These are phyloP conservation scores for Claviceps maximensis DNA, from an alignment of 2,329 filamentous ascomycete species.

Conservation along the genomic window DNA sequence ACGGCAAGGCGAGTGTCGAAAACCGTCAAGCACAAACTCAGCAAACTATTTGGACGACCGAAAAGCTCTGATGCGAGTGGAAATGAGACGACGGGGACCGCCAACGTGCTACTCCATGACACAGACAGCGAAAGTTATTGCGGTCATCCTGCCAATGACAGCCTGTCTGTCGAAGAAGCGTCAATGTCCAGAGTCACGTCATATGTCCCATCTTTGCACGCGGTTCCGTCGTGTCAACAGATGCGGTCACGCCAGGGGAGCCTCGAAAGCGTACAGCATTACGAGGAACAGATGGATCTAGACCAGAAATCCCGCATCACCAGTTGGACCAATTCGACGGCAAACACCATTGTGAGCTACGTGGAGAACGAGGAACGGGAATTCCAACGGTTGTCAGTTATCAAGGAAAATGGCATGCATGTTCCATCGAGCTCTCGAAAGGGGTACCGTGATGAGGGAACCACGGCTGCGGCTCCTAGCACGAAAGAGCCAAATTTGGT, in stretches of 20 bases:
- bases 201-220: constrained; percentile 36
- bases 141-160: constrained; percentile 20
- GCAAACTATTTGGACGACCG: constrained; percentile 22
- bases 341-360: constrained; percentile 37
- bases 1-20: constrained; percentile 50
- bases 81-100: constrained; percentile 2
- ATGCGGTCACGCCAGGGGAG: constrained; percentile 42
- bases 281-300: constrained; percentile 23
- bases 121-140: constrained; percentile 17
- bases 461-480: constrained; percentile 4
- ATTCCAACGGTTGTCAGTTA: constrained; percentile 47
- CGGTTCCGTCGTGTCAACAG: constrained; percentile 30
- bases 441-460: background rate
- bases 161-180: constrained; percentile 24
- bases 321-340: constrained; percentile 57
- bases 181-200: constrained; percentile 36
- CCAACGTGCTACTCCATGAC: constrained; percentile 7
- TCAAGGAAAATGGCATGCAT: constrained; percentile 39
- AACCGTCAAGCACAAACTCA: constrained; percentile 48
- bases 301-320: constrained; percentile 53
- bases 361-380: constrained; percentile 29
- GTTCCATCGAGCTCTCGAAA: constrained; percentile 23
- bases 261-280: constrained; percentile 32
- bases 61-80: constrained; percentile 10
- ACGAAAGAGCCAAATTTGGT: constrained; percentile 10